Base-by-base conservation (phyloP, 768 basidiomycete species). In the Termitomyces heimii region DNA sequence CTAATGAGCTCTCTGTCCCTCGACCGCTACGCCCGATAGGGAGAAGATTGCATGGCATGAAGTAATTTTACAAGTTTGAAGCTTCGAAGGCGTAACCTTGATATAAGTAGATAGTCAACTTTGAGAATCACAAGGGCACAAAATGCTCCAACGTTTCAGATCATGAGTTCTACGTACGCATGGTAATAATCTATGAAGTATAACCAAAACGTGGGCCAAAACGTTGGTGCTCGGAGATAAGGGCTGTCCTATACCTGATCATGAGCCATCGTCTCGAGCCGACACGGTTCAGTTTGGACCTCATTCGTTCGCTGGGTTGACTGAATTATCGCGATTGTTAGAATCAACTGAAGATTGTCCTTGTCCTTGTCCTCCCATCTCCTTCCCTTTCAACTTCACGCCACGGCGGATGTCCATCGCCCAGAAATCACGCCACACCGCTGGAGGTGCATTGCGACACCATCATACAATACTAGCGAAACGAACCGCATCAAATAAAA, bases 401-500 rank as follows among this genome's bases (percentile, higher is more conserved):
- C 22, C 43, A 37, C 18, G 18, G 24, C 32, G 37, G 2, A 26
- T 51, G 49, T 22, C n/a, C 45, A 24, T 22, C 32, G 35, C 43
- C 32, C 37, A 5, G 16, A 24, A 8, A 55, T 40, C 54, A 45
- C 55, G 50, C 53, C 31, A 54, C 35, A 57, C 32, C 52, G 37
- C 24, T 26, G 35, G 22, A 42, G 52, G 24, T 42, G 47, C 52
- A 48, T 54, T 63, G 62, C 53, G 60, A 60, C 62, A 60, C 59
- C 61, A 62, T 59, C 59, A 59, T 60, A 64, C 58, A 58, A 55
- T 57, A 62, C 54, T 58, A 57, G 62, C 53, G 62, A 61, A 58
- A 58, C 57, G 49, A 56, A 39, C 39, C 52, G 58, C 55, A 55
- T 55, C 54, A 62, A 60, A 59, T 50, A 53, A 59, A 40, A 43